Conservation (phyloP, 768 basidiomycete species). For the Phlegmacium glaucopus region DNA sequence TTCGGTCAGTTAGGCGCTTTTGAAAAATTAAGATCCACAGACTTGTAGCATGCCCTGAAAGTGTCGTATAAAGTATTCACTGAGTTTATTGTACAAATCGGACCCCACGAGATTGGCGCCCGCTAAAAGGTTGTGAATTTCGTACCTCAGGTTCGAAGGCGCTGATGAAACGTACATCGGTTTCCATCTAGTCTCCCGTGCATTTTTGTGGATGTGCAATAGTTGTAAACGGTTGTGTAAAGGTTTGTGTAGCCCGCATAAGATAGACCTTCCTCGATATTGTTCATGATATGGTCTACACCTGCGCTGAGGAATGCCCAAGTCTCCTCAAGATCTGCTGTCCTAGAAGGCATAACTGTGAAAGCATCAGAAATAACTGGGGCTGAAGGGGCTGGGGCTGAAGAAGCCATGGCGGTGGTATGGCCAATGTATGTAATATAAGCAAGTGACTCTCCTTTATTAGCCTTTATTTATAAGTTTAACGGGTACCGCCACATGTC, state of each 20-base stretch:
- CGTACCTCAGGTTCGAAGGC: constrained; percentile 36
- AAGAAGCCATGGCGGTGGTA: constrained; percentile 31
- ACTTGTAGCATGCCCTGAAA: constrained; percentile 65
- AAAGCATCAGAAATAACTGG: constrained; percentile 29
- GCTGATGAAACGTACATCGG: constrained; percentile 51
- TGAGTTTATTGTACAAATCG: constrained; percentile 93
- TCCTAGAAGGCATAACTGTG: constrained; percentile 56
- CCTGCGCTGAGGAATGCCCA: constrained; percentile 83
- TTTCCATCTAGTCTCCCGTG: constrained; percentile 59
- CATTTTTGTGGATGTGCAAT: constrained; percentile 91
- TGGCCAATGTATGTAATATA: constrained; percentile 7
- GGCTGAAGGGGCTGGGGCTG: constrained; percentile 22
- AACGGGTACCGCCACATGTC: constrained; percentile 24
- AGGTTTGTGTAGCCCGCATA: constrained; percentile 69
- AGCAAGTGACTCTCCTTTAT: constrained; percentile 15
- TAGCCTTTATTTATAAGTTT: no score
- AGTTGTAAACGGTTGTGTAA: constrained; percentile 96
- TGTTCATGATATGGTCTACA: constrained; percentile 92
- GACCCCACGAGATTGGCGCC: constrained; percentile 98
- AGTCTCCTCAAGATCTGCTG: constrained; percentile 79
- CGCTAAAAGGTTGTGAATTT: constrained; percentile 41
- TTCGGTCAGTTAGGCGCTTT: constrained; percentile 12
- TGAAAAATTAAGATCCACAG: constrained; percentile 10
- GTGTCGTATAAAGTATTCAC: constrained; percentile 84
- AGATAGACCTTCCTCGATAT: constrained; percentile 79